Base-by-base conservation (phyloP, 176 grass and related monocot species). In the Lolium perenne region DNA sequence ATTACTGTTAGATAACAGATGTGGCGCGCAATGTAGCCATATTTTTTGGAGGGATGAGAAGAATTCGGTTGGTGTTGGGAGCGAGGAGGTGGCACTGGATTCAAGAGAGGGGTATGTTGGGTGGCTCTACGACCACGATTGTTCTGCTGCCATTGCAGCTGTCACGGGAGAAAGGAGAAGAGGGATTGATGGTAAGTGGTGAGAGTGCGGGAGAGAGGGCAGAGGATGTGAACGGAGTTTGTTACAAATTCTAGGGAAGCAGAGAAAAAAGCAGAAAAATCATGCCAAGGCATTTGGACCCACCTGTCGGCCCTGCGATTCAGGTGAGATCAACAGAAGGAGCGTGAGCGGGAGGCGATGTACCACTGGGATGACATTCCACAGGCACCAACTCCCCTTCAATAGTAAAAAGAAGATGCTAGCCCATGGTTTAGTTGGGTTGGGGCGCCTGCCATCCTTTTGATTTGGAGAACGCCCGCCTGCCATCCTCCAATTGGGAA, bases 361-460 rank as follows among this genome's bases (percentile, higher is more conserved):
- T n/a, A 58, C 18, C 18, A 58, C 18, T 7, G 56, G 56, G 56
- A 58, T 58, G 8, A 58, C 2, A 7, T 58, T 8, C 56, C 18
- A 58, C 56, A 9, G 20, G 56, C 56, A 58, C 20, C 56, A 21
- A 9, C 7, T 57, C 55, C 17, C 55, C 55, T 16, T 57, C 8
- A 20, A 57, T 57, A 57, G 48, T 50, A 20, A 55, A 57, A 57
- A 57, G 17, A 18, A 57, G 13, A 20, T 57, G 55, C 55, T 20
- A 25, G 7, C 49, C 71, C 71, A 69, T 54, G 18, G 38, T 5
- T 62, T 73, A 18, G 38, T 47, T 74, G 47, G 56, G 38, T 26
- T 25, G 22, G 60, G 60, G 2, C 70, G 8, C 54, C 87, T 54
- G 35, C 73, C 26, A 54, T 80, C 58, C 75, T 35, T 35, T 35